phyloP scores from a whole-genome alignment of 108 stramenopile genomes.

The Skeletonema grethae region DNA sequence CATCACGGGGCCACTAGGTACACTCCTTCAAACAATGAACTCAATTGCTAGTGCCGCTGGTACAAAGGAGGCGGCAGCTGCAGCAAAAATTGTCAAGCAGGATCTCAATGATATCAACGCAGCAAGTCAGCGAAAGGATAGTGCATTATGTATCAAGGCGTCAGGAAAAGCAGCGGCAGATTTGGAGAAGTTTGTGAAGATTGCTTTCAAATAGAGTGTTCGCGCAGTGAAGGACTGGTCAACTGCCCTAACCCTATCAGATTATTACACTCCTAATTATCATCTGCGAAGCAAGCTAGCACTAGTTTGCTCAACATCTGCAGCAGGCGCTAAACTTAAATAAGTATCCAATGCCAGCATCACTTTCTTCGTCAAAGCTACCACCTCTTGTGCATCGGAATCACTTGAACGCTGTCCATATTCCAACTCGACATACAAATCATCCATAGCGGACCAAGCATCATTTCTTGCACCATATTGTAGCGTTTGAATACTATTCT shows the following conservation, averaged over 20 bases:
- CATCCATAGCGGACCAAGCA: slow-evolving; percentile 73
- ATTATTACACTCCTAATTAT: background rate
- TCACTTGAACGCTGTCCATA: slow-evolving; percentile 33
- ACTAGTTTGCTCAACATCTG: slow-evolving; percentile 29
- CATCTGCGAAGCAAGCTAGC: slow-evolving; percentile 1
- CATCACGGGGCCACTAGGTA: slow-evolving; percentile 74
- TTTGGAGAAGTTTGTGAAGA: slow-evolving; percentile 59
- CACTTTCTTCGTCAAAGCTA: slow-evolving; percentile 9
- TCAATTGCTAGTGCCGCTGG: slow-evolving; percentile 24
- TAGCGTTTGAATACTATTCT: slow-evolving; percentile 56
- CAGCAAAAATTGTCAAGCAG: slow-evolving; percentile 52
- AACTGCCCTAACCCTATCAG: background rate
- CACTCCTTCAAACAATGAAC: slow-evolving; percentile 63
- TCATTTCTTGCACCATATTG: slow-evolving; percentile 86
- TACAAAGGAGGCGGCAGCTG: slow-evolving; percentile 46
- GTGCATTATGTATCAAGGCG: slow-evolving; percentile 35
- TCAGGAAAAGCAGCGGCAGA: slow-evolving; percentile 44
- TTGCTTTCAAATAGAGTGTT: slow-evolving; percentile 41
- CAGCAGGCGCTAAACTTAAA: slow-evolving; percentile 31
- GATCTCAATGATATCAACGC: slow-evolving; percentile 60
- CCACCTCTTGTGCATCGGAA: slow-evolving; percentile 15
- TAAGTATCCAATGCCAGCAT: slow-evolving; percentile 33
- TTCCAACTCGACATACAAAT: slow-evolving; percentile 64
- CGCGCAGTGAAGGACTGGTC: background rate
- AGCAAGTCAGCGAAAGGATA: slow-evolving; percentile 56